Conservation (phyloP, 83 land plant genomes). For the Picea engelmannii region DNA sequence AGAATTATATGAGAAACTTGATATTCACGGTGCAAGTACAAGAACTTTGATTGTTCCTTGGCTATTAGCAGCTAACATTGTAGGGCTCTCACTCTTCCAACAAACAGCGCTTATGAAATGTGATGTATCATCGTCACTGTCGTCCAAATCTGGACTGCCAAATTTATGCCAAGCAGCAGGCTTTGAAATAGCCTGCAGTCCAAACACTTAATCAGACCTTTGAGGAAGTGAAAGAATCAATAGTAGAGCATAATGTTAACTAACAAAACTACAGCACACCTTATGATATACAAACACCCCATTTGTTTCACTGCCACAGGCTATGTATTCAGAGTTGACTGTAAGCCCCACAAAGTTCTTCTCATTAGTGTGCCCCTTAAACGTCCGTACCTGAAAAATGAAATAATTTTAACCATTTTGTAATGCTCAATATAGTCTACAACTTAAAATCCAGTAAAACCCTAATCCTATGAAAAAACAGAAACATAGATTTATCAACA, state of each 20-base stretch:
- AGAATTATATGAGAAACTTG: not conserved
- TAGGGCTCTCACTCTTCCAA: conserved; percentile 99
- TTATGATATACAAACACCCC: conserved; percentile 46
- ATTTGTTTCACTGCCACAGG: conserved; percentile 99
- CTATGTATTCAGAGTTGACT: conserved; percentile 90
- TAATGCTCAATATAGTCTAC: not conserved
- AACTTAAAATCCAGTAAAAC: conserved; percentile 5
- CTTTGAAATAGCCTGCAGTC: conserved; percentile 84
- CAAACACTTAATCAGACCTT: not conserved
- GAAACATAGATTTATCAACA: not conserved
- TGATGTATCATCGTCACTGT: conserved; percentile 85
- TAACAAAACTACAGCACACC: not conserved
- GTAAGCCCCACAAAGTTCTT: conserved; percentile 98
- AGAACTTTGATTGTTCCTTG: conserved; percentile 98
- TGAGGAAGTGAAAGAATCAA: not conserved
- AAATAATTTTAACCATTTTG: conserved; percentile 4
- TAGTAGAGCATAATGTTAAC: not conserved
- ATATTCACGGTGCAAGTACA: conserved; percentile 77
- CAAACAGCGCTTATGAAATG: conserved; percentile 98
- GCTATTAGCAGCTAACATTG: conserved; percentile 95
- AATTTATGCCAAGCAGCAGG: conserved; percentile 92
- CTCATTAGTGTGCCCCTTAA: conserved; percentile 90
- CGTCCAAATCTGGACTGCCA: conserved; percentile 71
- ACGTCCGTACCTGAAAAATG: conserved; percentile 9
- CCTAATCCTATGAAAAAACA: not conserved